Percentiles rank a stretch among this genome's conserved stretches.
Conservation (phyloP, 139 green algal genomes). For the Tetradesmus lagerheimii region DNA sequence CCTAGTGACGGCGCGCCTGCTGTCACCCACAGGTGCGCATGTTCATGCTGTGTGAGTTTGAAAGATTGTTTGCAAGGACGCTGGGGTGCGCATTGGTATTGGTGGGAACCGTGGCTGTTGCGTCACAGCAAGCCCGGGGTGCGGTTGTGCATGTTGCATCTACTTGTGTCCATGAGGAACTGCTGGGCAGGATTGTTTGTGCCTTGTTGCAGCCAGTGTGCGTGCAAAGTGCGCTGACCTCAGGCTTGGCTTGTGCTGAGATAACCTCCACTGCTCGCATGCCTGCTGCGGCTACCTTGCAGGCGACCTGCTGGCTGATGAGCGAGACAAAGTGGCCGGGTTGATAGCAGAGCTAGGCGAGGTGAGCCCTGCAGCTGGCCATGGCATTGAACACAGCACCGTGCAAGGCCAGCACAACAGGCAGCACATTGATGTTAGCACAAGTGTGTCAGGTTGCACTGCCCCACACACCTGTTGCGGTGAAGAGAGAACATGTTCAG, state of each 20-base stretch:
- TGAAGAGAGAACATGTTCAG: conserved; percentile 67
- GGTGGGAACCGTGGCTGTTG: no score
- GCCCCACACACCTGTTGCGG: conserved; percentile 83
- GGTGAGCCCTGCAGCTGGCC: conserved; percentile 56
- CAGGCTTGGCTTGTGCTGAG: no score
- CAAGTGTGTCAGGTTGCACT: conserved; percentile 83
- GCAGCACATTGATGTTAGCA: no score
- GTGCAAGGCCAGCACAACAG: conserved; percentile 84
- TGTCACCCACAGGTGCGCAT: conserved; percentile 51
- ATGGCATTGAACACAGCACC: no score
- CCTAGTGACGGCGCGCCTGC: conserved; percentile 53
- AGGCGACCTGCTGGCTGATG: conserved; percentile 7
- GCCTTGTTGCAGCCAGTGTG: no score
- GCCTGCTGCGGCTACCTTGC: conserved; percentile 50
- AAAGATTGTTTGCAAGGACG: conserved; percentile 89
- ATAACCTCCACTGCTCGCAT: no score
- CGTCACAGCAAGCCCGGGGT: no score
- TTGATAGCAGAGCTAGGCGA: not conserved
- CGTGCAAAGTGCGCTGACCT: no score
- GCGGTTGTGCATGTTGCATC: no score
- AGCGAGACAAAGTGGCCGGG: not conserved
- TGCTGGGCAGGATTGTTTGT: no score
- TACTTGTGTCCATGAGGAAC: no score
- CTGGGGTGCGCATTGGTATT: no score
- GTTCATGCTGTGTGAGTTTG: not conserved